phyloP scores from a whole-genome alignment of 2,329 filamentous ascomycete species.

The Calonectria henricotiae region DNA sequence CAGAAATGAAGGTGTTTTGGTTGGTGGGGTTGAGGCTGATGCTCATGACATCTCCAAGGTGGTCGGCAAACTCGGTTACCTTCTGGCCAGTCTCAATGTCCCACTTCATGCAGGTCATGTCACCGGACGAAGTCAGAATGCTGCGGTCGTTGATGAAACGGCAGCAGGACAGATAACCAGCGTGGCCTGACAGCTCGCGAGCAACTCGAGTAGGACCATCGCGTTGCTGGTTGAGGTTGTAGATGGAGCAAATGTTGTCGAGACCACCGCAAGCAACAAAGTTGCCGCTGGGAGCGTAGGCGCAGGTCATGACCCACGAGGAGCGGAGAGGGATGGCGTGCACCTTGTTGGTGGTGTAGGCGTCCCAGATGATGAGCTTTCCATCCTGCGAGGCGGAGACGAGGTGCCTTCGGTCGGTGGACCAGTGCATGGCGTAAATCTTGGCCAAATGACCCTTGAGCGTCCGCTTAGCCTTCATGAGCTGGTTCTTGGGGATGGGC shows the following conservation, averaged over 20 bases:
- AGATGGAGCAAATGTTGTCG: constrained; percentile 99
- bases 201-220: constrained; percentile 98
- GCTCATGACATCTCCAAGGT: constrained; percentile 99
- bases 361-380: constrained; percentile 99
- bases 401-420: constrained; percentile 95
- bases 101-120: constrained; percentile 99
- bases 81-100: constrained; percentile 98
- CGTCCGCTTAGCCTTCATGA: constrained; percentile 98
- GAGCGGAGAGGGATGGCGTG: constrained; percentile 97
- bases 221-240: constrained; percentile 94
- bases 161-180: constrained; percentile 97
- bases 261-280: constrained; percentile 98
- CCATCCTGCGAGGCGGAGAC: constrained; percentile 99
- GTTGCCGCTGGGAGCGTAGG: constrained; percentile 97
- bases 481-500: constrained; percentile 87
- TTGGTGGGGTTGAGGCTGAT: constrained; percentile 99
- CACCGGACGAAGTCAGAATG: constrained; percentile 97
- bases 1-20: constrained; percentile 99
- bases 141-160: constrained; percentile 98
- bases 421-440: constrained; percentile 99
- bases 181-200: constrained; percentile 95
- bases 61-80: constrained; percentile 97
- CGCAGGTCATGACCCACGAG: constrained; percentile 99
- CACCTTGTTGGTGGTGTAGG: constrained; percentile 99
- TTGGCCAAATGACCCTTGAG: constrained; percentile 98